Evolutionary conservation across 2,329 filamentous ascomycete genomes (phyloP), one percentile per base, ranked within the genome.

Genomic region (Tolypocladium tundrense): DNA sequence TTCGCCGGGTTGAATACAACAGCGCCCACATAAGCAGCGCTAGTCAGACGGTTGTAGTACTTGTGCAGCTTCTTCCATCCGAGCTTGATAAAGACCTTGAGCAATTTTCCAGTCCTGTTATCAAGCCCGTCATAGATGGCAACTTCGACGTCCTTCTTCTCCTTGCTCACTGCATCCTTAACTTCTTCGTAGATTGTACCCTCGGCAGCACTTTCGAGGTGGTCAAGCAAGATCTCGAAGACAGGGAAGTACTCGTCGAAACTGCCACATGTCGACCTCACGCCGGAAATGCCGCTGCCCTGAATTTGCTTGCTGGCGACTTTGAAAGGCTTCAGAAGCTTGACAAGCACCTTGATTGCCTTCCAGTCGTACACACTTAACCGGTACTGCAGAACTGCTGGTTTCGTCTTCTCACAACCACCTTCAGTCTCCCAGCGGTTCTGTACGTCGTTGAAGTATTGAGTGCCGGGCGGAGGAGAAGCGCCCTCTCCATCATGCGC

Each of bases 41-140:
- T 35, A 24, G n/a, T 51, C 42, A 57, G 31, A 41, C 41, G 55
- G 55, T 19, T 41, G 33, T 57, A 57, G 21, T 57, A 57, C 55
- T 57, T 57, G 19, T 57, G 13, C 7, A 57, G 41, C 55, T 52
- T 57, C 55, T 27, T 57, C 55, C 41, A 57, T 10, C 42, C 55
- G 31, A 57, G 55, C 55, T 57, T 57, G 42, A 57, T 57, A 27
- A 51, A 52, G 14, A 57, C 43, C 55, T 57, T 57, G 21, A 57
- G 24, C 55, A 37, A 40, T 31, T 27, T 51, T 19, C 55, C 7
- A 37, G 55, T 57, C 31, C 31, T 57, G 55, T 21, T 51, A 39
- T 57, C 55, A 35, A 57, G 42, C 7, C 43, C 55, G 14, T 21
- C 43, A 43, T 21, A 57, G 24, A 57, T 57, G 33, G 24, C 55